A percentile compares a stretch with the other conserved stretches of the same genome.
phyloP scores from a whole-genome alignment of 2,329 filamentous ascomycete species.

The Aureobasidium sp. region DNA sequence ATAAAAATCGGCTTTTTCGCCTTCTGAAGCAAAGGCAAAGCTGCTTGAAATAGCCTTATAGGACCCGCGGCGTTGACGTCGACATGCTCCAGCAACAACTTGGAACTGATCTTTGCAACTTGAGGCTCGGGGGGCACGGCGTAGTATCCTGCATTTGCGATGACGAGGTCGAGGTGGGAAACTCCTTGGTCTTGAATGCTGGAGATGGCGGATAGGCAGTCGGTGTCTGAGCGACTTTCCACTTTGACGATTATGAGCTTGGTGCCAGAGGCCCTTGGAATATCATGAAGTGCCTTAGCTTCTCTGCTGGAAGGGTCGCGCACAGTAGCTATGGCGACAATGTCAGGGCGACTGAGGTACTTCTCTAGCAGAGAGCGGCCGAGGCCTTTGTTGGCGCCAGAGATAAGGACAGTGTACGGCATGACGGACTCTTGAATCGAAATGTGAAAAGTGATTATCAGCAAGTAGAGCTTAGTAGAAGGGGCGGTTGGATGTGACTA shows the following conservation, averaged over 20 bases:
- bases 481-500: background rate
- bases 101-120: background rate
- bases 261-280: background rate
- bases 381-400: background rate
- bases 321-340: background rate
- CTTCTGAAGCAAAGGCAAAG: background rate
- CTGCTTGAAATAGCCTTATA: background rate
- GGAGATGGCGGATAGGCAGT: background rate
- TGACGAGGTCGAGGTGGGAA: background rate
- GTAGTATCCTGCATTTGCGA: constrained; percentile 1
- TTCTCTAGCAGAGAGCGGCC: background rate
- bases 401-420: constrained; percentile 1
- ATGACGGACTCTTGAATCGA: background rate
- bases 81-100: background rate
- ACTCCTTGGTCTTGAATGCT: background rate
- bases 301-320: background rate
- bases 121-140: background rate
- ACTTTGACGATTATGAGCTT: constrained; percentile 6
- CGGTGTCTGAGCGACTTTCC: background rate
- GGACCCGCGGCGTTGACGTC: background rate
- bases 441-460: no score
- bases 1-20: background rate
- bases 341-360: background rate
- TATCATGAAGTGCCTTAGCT: background rate
- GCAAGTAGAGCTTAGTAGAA: no score